Evolutionary conservation across 2,329 filamentous ascomycete species (phyloP).

Genomic region (Aspergillus sp.): DNA sequence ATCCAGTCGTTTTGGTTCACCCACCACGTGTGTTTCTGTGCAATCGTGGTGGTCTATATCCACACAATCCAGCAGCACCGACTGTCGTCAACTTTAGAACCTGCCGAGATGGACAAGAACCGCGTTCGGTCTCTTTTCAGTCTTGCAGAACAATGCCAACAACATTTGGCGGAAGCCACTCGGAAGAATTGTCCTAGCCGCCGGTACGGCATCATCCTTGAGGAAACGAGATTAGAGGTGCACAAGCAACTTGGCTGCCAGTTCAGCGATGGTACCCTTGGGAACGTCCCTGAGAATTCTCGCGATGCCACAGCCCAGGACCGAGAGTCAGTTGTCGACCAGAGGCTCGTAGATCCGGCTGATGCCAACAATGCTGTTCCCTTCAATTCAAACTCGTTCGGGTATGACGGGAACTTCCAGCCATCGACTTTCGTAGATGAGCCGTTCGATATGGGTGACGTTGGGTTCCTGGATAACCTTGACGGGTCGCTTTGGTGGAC

Average conservation of each 20-base stretch:
- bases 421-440: constrained; percentile 18
- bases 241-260: constrained; percentile 32
- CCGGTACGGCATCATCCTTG: constrained; percentile 50
- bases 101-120: constrained; percentile 17
- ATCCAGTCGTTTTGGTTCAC: constrained; percentile 46
- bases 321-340: constrained; percentile 5
- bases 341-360: neutral
- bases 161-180: constrained; percentile 48
- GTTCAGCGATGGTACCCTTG: constrained; percentile 1
- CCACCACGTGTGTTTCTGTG: constrained; percentile 45
- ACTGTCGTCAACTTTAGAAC: constrained; percentile 19
- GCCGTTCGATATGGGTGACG: constrained; percentile 24
- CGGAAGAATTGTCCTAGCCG: constrained; percentile 48
- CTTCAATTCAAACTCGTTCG: constrained; percentile 15
- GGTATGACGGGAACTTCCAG: constrained; percentile 22
- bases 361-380: constrained; percentile 7
- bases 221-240: constrained; percentile 46
- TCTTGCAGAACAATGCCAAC: constrained; percentile 47
- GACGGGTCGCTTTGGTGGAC: constrained; percentile 42
- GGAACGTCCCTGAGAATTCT: neutral
- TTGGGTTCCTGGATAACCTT: constrained; percentile 32
- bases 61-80: constrained; percentile 43
- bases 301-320: neutral
- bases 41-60: constrained; percentile 44
- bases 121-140: constrained; percentile 36